phyloP scores from a whole-genome alignment of 2,329 filamentous ascomycete genomes.

The Monosporascus sp. region DNA sequence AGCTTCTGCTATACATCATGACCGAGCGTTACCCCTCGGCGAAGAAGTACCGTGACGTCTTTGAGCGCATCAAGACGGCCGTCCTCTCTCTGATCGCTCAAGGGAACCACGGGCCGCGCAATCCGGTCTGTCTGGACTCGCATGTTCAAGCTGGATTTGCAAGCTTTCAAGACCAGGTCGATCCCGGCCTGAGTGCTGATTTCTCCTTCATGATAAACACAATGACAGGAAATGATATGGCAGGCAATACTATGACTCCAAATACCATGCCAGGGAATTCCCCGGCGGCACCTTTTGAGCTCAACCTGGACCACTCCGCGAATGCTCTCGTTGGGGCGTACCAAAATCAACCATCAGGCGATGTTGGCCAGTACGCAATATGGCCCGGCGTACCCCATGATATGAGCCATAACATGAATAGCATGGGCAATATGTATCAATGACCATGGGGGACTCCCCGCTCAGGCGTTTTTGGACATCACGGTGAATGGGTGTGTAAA shows the following conservation, averaged over 20 bases:
- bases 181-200: constrained; percentile 17
- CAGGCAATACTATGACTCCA: neutral
- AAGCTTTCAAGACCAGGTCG: constrained; percentile 16
- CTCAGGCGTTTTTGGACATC: neutral
- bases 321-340: neutral
- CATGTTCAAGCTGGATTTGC: constrained; percentile 19
- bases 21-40: constrained; percentile 27
- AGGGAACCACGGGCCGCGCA: constrained; percentile 22
- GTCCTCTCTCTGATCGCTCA: constrained; percentile 20
- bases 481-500: neutral
- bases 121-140: constrained; percentile 20
- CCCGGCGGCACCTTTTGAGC: neutral
- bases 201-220: constrained; percentile 25
- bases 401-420: neutral
- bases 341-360: neutral
- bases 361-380: neutral
- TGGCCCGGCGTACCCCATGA: neutral
- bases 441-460: neutral
- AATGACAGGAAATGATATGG: constrained; percentile 20
- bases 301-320: neutral
- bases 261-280: neutral
- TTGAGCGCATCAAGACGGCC: constrained; percentile 25
- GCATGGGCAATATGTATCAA: neutral
- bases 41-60: constrained; percentile 26
- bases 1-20: constrained; percentile 25